Evolutionary conservation across 257 asterid species (phyloP), one percentile per base, ranked within the genome.

Genomic region (Fraxinus anomala): DNA sequence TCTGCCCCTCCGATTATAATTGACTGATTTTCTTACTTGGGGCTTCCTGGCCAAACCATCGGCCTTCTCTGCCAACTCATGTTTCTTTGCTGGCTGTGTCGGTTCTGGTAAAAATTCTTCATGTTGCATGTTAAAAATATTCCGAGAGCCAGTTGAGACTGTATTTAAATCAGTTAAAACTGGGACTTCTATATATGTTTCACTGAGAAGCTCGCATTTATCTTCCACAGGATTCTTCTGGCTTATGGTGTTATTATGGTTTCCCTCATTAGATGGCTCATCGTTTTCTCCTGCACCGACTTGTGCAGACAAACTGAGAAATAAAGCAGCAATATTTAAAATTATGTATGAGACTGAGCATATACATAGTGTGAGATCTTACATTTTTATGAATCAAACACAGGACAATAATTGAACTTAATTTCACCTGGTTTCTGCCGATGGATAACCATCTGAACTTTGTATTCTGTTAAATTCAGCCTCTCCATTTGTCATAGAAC

Each of bases 131-230:
- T 73, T 68, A 73, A 80, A 74, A 82, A 87, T 76, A 63, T 78
- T 81, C 76, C 73, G 87, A 11, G 84, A 85, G 63, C 76, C 81
- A 79, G 76, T 79, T 2, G 76, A 73, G 47, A 79, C 61, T 75
- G 80, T 82, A 31, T 67, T 81, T 17, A 84, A 68, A 82, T 84
- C 96, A 26, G 89, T 76, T 51, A 76, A 77, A 70, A 79, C 34
- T 9, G 97, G 96, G 73, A 91, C 89, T 68, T 89, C 96, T 80
- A 83, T 70, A 77, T 77, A 76, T 47, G 88, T 81, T 82, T 91
- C 92, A 5, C 84, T 86, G 73, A 84, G 47, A 73, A 89, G 81
- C 80, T 75, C 87, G 76, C 86, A 82, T 10, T 70, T 79, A 9
- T 86, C 89, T 70, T 78, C 89, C 33, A 74, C 69, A 5, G 76